A percentile compares a stretch with the other conserved stretches of the same genome.
phyloP scores from a whole-genome alignment of 768 basidiomycete genomes.

The Boletus coccyginus region DNA sequence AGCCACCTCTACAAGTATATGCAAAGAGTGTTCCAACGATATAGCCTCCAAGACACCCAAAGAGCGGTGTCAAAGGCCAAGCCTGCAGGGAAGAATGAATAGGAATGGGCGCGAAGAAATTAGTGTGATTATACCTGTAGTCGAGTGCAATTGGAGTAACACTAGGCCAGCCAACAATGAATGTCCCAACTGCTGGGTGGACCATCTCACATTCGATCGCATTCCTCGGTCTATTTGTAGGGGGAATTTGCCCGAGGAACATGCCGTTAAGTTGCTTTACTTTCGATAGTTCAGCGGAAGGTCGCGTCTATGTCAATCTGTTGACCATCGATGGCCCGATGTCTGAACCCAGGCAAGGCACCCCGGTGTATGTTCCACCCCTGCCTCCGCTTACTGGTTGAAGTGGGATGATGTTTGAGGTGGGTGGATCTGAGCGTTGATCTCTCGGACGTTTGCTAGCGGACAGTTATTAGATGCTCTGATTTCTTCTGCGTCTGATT shows the following conservation, averaged over 20 bases:
- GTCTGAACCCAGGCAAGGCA: conserved; percentile 46
- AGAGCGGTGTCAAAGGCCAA: conserved; percentile 70
- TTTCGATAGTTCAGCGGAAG: conserved; percentile 82
- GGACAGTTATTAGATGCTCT: too few species aligned
- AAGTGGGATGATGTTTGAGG: too few species aligned
- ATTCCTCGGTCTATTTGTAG: conserved; percentile 45
- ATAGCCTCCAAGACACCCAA: conserved; percentile 69
- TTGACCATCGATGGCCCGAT: conserved; percentile 44
- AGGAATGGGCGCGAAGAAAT: neutral
- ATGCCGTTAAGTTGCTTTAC: conserved; percentile 33
- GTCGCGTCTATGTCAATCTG: conserved; percentile 65
- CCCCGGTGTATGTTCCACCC: too few species aligned
- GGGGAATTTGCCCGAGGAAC: neutral
- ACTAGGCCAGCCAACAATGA: conserved; percentile 79
- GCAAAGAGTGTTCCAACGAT: conserved; percentile 56
- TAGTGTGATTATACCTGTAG: conserved; percentile 69
- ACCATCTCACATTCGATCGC: conserved; percentile 74
- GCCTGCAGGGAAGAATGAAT: neutral
- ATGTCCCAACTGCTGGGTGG: conserved; percentile 71
- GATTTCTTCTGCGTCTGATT: too few species aligned
- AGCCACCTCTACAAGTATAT: conserved; percentile 45
- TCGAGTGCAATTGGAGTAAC: conserved; percentile 86
- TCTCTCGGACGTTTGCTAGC: too few species aligned
- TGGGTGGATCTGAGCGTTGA: too few species aligned
- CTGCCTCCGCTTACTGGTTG: too few species aligned